These are phyloP conservation scores for Calonectria pseudoturangicola DNA, from an alignment of 2,329 filamentous ascomycete genomes.

Conservation along the genomic window DNA sequence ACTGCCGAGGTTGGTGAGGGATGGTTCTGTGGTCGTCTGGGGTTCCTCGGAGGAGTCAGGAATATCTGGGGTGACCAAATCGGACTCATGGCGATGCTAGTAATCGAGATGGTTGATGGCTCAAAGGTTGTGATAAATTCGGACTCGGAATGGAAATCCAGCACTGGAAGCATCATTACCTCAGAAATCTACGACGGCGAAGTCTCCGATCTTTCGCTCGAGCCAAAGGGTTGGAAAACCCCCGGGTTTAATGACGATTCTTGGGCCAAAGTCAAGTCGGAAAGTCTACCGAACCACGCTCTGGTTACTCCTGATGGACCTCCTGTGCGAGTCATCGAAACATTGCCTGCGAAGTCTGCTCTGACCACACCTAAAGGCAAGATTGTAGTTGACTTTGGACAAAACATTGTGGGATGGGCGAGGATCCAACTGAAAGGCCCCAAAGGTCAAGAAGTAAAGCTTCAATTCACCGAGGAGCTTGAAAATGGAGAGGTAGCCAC, in stretches of 20 bases:
- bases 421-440: conserved; percentile 60
- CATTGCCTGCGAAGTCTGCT: too few species aligned
- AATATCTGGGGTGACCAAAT: conserved; percentile 59
- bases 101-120: conserved; percentile 58
- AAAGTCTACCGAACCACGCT: too few species aligned
- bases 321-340: too few species aligned
- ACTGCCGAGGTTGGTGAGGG: conserved; percentile 67
- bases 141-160: conserved; percentile 56
- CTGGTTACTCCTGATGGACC: too few species aligned
- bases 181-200: conserved; percentile 34
- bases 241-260: background rate
- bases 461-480: conserved; percentile 72
- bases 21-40: conserved; percentile 65
- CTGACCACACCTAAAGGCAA: conserved; percentile 53
- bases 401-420: conserved; percentile 73
- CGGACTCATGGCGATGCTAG: conserved; percentile 61
- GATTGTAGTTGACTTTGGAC: conserved; percentile 70
- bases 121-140: conserved; percentile 54
- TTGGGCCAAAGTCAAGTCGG: background rate
- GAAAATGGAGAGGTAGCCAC: conserved; percentile 65
- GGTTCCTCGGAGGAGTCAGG: conserved; percentile 40
- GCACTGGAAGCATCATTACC: conserved; percentile 53
- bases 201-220: conserved; percentile 7
- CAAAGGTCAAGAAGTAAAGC: conserved; percentile 62
- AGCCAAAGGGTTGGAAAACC: background rate